Evolutionary conservation across 2,329 filamentous ascomycete species (phyloP), one percentile per base, ranked within the genome.

Genomic region (Ascochyta viciae-villosae): DNA sequence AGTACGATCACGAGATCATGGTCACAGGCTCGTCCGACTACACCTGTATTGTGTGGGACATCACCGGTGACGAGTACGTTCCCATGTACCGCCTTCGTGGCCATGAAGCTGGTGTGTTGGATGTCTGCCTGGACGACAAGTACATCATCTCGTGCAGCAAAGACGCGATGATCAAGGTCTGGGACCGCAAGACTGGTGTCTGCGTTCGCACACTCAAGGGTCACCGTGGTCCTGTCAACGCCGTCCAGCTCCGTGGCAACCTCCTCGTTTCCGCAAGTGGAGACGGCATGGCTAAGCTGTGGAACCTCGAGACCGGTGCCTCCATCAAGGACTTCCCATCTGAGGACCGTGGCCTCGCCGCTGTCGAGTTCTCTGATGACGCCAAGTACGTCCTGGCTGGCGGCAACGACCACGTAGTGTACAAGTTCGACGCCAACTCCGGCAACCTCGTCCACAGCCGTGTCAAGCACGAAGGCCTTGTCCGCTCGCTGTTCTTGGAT

Each of bases 141-240:
- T 89, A 96, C 77, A 97, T 99, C 68, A 89, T 98, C 46, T 97
- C 94, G 5, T 99, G 95, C 81, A 96, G 92, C 74, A 99, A 99
- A 77, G 95, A 99, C 77, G 87, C 89, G 37, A 93, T 85, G 60
- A 96, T 99, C 72, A 96, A 93, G 71, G 88, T 99, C 23, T 98
- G 94, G 94, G 91, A 96, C 70, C 90, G 95, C 41, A 79, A 85
- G 51, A 95, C 91, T 0, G 91, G 92, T 33, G 79, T 80, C 9
- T 82, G 96, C 42, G 77, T 96, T 43, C 91, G 90, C 68, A 89
- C 91, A 68, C 84, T 99, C 44, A 85, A 86, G 33, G 95, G 94
- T 7, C 95, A 99, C 76, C 83, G 87, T 2, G 95, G 95, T 0
- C 95, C 95, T 1, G 95, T 99, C 64, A 99, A 99, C 72, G 93